Evolutionary conservation across 257 asterid species (phyloP), one percentile per base, ranked within the genome.

Genomic region (Fraxinus cuspidata): DNA sequence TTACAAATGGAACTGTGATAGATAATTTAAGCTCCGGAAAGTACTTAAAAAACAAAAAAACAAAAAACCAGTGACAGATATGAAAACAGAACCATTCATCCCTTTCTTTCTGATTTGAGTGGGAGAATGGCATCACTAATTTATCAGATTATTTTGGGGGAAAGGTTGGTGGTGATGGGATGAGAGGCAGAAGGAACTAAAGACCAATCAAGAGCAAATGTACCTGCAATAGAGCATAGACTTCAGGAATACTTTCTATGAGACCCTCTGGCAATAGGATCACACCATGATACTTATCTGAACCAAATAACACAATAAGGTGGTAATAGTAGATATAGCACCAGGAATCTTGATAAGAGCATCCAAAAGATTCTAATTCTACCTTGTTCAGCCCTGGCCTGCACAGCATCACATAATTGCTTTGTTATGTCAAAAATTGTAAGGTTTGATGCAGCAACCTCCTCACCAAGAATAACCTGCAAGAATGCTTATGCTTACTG

Each of bases 391-490:
- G 89, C 96, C 86, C 99, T 90, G 76, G 97, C 97, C 81, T 93
- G 98, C 83, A 96, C 95, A 74, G 98, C 98, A 77, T 96, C 99
- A 67, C 99, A 96, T 82, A 96, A 82, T 83, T 92, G 96, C 60
- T 93, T 89, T 28, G 98, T 92, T 83, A 96, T 88, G 88, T 96
- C 99, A 90, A 90, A 93, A 74, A 96, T 93, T 63, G 98, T 93
- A 70, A 96, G 99, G 81, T 96, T 96, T 25, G 96, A 90, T 35
- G 96, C 94, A 84, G 96, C 93, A 75, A 96, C 97, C 87, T 96
- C 99, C 89, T 96, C 99, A n/a, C 90, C 99, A 82, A 96, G 98
- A 86, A 96, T 85, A 34, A 96, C 91, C 99, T 96, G 88, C 75
- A 75, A 81, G 78, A 79, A 76, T 16, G 37, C 64, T 82, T 47